Percentiles rank a stretch among this genome's conserved stretches.
phyloP scores from a whole-genome alignment of 2,329 filamentous ascomycete genomes.

The Pseudogymnoascus sp. region DNA sequence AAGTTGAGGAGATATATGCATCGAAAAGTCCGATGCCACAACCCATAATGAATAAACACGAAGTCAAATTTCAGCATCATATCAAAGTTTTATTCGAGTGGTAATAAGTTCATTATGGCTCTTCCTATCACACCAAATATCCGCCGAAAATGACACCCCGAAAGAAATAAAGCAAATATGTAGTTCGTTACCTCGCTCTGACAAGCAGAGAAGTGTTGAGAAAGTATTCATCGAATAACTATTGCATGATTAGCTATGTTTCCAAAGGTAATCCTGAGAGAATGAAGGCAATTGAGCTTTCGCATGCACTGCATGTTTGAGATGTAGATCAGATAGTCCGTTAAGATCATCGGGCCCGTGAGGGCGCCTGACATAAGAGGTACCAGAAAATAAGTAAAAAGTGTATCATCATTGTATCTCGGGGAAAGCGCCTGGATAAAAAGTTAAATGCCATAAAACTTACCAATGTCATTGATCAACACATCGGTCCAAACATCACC shows the following conservation, averaged over 20 bases:
- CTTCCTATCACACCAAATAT: background rate
- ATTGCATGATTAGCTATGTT: slow-evolving; percentile 2
- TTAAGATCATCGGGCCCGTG: slow-evolving; percentile 66
- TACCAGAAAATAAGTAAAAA: slow-evolving; percentile 75
- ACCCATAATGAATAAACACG: background rate
- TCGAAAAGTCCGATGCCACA: background rate
- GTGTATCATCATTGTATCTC: slow-evolving; percentile 61
- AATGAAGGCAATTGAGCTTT: slow-evolving; percentile 1
- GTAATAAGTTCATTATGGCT: background rate
- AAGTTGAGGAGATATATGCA: background rate
- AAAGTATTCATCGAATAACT: background rate
- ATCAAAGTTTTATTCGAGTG: background rate
- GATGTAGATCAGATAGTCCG: slow-evolving; percentile 64
- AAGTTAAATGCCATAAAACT: background rate
- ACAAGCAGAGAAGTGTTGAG: background rate
- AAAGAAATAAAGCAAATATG: background rate
- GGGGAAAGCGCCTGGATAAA: background rate
- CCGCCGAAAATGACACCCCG: background rate
- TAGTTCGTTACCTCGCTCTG: background rate
- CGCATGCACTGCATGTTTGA: slow-evolving; percentile 9
- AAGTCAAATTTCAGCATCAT: background rate
- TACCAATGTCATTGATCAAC: background rate
- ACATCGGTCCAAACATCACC: background rate
- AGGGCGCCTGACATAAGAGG: slow-evolving; percentile 83
- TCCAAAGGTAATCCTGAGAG: background rate